Conservation (phyloP, 2,329 filamentous ascomycete genomes). For the Pleochaeta shiraiana region DNA sequence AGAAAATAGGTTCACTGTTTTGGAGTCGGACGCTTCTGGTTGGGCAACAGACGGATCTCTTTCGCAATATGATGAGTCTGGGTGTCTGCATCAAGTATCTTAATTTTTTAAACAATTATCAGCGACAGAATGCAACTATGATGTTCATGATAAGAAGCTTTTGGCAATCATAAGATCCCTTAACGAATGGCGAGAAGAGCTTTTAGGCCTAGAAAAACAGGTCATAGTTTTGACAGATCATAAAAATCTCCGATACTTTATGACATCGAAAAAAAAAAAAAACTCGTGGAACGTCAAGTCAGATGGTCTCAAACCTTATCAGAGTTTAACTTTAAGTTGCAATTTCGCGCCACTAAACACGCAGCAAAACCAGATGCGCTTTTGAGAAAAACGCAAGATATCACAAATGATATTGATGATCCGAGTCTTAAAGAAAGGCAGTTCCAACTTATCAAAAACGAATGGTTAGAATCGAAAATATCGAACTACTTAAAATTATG, state of each 20-base stretch:
- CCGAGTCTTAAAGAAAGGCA: too few species aligned
- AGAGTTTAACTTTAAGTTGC: not conserved
- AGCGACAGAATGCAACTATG: not conserved
- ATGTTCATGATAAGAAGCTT: not conserved
- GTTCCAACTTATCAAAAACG: too few species aligned
- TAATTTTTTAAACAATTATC: not conserved
- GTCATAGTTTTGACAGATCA: not conserved
- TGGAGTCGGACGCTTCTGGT: not conserved
- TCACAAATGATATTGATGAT: too few species aligned
- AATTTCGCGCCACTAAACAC: not conserved
- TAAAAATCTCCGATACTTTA: not conserved
- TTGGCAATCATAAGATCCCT: not conserved
- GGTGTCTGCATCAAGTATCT: not conserved
- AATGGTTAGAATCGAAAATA: too few species aligned
- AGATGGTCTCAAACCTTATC: not conserved
- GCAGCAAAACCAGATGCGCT: not conserved
- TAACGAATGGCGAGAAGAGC: not conserved
- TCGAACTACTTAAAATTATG: too few species aligned
- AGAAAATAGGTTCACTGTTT: not conserved
- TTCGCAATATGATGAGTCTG: not conserved
- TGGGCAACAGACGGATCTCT: not conserved
- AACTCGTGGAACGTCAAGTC: not conserved
- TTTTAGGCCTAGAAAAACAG: not conserved
- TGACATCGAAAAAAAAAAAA: not conserved
- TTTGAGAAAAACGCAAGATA: too few species aligned